These are phyloP conservation scores for Piper longum DNA, from an alignment of 164 flowering plant genomes.

Conservation along the genomic window DNA sequence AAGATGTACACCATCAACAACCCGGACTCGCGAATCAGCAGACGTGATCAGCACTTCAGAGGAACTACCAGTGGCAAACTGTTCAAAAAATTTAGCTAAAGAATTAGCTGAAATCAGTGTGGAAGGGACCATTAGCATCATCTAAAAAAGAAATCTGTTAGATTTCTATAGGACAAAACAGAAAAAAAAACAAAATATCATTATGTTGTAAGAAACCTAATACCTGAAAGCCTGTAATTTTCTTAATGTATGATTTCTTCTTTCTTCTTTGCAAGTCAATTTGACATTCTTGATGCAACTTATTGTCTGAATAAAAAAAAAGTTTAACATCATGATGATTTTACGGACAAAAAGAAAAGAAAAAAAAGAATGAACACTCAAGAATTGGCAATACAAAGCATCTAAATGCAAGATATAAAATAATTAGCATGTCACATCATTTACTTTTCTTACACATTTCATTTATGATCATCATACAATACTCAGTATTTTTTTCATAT, in stretches of 20 bases:
- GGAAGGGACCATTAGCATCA: neutral
- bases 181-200: neutral
- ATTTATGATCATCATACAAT: too few relatives aligned
- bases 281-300: conserved; percentile 54
- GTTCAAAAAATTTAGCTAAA: conserved; percentile 15
- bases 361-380: neutral
- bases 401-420: too few relatives aligned
- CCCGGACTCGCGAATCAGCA: conserved; percentile 89
- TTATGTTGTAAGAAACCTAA: neutral
- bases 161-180: too few relatives aligned
- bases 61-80: conserved; percentile 90
- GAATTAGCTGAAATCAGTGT: neutral
- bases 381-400: neutral
- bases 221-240: conserved; percentile 98
- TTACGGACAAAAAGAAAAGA: neutral
- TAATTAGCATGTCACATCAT: too few relatives aligned
- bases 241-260: conserved; percentile 81
- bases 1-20: conserved; percentile 68
- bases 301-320: conserved; percentile 42
- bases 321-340: neutral
- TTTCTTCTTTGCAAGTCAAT: conserved; percentile 77
- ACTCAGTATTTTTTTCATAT: too few relatives aligned
- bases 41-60: conserved; percentile 91
- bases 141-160: neutral
- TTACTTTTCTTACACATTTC: too few relatives aligned